phyloP scores from a whole-genome alignment of 192 early-diverging fungal species.

The Lobulomyces angularis region DNA sequence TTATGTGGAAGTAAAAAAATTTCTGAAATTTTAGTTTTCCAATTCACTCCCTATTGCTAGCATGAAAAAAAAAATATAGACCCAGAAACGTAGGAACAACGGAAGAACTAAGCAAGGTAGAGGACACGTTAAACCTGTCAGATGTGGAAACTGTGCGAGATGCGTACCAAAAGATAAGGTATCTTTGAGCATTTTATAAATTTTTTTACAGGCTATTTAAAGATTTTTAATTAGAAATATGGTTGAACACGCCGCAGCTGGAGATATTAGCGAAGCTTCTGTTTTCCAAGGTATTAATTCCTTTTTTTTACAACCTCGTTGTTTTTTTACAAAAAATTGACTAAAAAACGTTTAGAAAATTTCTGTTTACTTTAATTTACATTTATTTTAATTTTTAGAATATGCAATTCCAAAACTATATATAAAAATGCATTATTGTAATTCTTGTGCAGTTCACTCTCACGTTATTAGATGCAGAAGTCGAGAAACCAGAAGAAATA shows the following conservation, averaged over 20 bases:
- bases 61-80: no score
- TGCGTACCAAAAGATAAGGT: conserved; percentile 99
- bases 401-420: conserved; percentile 98
- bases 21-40: no score
- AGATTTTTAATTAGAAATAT: conserved; percentile 96
- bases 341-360: no score
- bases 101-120: conserved; percentile 98
- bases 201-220: no score
- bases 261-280: conserved; percentile 92
- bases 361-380: conserved; percentile 3
- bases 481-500: conserved; percentile 72
- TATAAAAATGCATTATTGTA: conserved; percentile 96
- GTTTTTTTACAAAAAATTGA: background rate
- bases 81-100: conserved; percentile 97
- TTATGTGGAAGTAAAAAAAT: no score
- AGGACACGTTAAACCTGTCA: conserved; percentile 93
- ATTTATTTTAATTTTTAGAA: no score
- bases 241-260: conserved; percentile 93
- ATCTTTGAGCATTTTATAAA: no score
- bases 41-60: no score
- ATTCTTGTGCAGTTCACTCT: conserved; percentile 85
- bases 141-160: conserved; percentile 98
- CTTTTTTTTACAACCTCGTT: no score
- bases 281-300: conserved; percentile 84
- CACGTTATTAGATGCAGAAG: conserved; percentile 91